phyloP scores from a whole-genome alignment of 1,139 yeast species.

The Pichia sp. region DNA sequence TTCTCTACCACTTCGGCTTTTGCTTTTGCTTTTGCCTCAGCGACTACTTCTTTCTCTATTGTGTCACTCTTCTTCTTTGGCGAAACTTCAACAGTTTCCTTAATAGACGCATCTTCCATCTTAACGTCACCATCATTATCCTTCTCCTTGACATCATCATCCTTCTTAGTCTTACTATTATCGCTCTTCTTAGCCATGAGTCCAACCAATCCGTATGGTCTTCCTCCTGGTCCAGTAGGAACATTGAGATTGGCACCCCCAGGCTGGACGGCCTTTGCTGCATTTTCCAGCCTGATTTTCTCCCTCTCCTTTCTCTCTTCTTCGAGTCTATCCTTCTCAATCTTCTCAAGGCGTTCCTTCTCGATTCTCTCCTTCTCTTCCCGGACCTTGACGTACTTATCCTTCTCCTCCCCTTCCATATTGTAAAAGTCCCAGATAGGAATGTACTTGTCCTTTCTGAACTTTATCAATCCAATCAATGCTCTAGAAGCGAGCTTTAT shows the following conservation, averaged over 20 bases:
- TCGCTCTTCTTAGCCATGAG: conserved; percentile 4
- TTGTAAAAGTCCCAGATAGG: conserved; percentile 52
- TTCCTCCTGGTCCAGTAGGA: conserved; percentile 8
- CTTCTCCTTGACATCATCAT: neutral
- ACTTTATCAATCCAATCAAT: conserved; percentile 61
- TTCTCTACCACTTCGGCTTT: conserved; percentile 1
- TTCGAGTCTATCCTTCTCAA: conserved; percentile 10
- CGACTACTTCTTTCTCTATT: neutral
- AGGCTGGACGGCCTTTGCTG: neutral
- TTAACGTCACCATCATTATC: neutral
- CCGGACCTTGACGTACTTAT: conserved; percentile 21
- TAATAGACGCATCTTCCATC: too few relatives aligned
- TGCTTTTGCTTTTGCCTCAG: neutral
- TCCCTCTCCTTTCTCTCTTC: conserved; percentile 13
- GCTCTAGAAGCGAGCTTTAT: conserved; percentile 75
- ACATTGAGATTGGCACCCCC: too few relatives aligned
- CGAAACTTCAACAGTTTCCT: too few relatives aligned
- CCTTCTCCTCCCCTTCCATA: conserved; percentile 32
- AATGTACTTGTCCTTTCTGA: conserved; percentile 51
- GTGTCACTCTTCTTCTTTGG: neutral
- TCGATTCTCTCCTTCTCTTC: conserved; percentile 17
- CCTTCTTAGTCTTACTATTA: conserved; percentile 1
- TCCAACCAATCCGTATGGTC: conserved; percentile 26
- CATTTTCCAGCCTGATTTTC: conserved; percentile 6
- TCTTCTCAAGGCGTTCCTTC: conserved; percentile 8